Base-by-base conservation (phyloP, 2,329 filamentous ascomycete species). In the Venturia nashicola region DNA sequence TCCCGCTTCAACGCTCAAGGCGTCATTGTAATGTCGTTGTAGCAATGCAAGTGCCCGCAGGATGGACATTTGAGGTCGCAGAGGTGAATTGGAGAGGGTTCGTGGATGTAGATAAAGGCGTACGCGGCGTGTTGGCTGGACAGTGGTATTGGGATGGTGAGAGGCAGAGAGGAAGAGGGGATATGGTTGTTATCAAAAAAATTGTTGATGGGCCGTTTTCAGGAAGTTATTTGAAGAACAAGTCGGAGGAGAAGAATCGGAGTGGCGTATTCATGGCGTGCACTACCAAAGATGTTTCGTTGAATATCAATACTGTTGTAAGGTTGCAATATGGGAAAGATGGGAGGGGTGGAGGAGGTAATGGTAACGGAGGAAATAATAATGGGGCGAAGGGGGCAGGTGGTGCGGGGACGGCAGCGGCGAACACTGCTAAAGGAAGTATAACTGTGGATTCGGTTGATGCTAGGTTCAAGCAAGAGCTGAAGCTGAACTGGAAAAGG, bases 71-170 rank as follows among this genome's bases (percentile, higher is more conserved):
- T 32, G 34, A 61, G n/a, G 40, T 61, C 42, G 27, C 34, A 4
- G 40, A 54, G 44, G 61, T 57, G 61, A 16, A 57, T 36, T 63
- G 61, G 61, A 42, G 61, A 18, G 61, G 39, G 3, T 18, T n/a
- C 0, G 36, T 42, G 3, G 61, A 63, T 63, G n/a, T 63, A 18
- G 61, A 63, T 36, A n/a, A 32, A 34, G 32, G 46, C 34, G 61
- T 63, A 12, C 42, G 32, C 34, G 42, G 61, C 16, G 44, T 39
- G 20, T 51, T 62, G 42, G 61, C 43, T n/a, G 34, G 42, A 18
- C 32, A 46, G 34, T 63, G 51, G 34, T 40, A 61, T 14, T 62
- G 44, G 42, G 43, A 43, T n/a, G 59, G 59, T n/a, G 43, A 34
- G 27, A 27, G 42, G 16, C 39, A 60, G 48, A 54, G 9, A 23